Evolutionary conservation across 108 stramenopile species (phyloP).

Genomic region (Fistulifera solaris): DNA sequence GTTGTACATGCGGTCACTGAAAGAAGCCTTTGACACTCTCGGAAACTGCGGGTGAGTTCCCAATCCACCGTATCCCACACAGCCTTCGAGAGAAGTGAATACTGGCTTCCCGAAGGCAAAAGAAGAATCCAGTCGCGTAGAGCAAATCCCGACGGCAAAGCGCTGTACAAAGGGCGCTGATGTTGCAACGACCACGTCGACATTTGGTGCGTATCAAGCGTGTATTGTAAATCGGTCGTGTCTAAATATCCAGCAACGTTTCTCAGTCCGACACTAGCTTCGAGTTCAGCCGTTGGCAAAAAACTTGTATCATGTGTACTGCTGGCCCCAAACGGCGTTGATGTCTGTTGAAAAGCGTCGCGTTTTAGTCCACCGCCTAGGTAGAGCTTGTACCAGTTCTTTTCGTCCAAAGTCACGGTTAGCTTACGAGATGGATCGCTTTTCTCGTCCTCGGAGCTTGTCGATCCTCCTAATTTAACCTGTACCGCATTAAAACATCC

Average conservation of each 20-base stretch:
- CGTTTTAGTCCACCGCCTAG: constrained; percentile 75
- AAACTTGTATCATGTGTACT: constrained; percentile 8
- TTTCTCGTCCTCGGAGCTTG: background rate
- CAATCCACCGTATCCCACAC: constrained; percentile 51
- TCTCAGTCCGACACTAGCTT: constrained; percentile 44
- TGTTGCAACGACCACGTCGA: constrained; percentile 32
- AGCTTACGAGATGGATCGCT: constrained; percentile 12
- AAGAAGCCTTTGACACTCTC: constrained; percentile 46
- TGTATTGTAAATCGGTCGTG: constrained; percentile 43
- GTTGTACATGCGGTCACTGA: constrained; percentile 7
- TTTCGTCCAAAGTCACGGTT: constrained; percentile 58
- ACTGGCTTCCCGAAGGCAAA: constrained; percentile 26
- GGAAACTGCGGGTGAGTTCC: constrained; percentile 62
- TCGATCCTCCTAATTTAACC: constrained; percentile 21
- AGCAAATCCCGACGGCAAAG: constrained; percentile 22
- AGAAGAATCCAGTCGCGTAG: constrained; percentile 9
- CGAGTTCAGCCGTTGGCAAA: constrained; percentile 72
- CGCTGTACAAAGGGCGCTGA: constrained; percentile 59
- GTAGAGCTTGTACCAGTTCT: constrained; percentile 73
- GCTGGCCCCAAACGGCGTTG: constrained; percentile 2
- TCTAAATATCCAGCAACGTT: constrained; percentile 68
- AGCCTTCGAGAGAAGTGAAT: constrained; percentile 36
- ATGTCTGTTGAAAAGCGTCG: constrained; percentile 30
- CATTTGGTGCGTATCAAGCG: constrained; percentile 56
- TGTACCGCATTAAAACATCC: constrained; percentile 55